Percentiles rank a stretch among this genome's conserved stretches.
Evolutionary conservation across 208 protist genomes (phyloP).

Genomic region (Entamoeba histolytica): DNA sequence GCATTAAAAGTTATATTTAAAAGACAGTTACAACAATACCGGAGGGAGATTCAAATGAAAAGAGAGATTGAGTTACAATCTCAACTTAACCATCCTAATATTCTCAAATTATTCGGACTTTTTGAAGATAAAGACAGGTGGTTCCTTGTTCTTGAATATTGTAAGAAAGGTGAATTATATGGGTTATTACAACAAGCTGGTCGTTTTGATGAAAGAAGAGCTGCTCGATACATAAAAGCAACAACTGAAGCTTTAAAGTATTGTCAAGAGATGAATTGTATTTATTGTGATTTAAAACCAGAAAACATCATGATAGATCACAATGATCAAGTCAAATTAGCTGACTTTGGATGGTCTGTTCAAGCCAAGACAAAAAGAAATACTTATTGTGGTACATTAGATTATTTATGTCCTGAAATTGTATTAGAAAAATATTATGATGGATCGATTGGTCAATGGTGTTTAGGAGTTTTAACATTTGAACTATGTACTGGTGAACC

Average conservation of each 20-base stretch:
- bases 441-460: no score
- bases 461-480: neutral
- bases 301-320: slow-evolving; percentile 27
- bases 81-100: neutral
- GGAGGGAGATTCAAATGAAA: neutral
- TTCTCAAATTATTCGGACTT: neutral
- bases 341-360: slow-evolving; percentile 32
- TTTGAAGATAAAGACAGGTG: neutral
- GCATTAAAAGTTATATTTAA: slow-evolving; percentile 2
- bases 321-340: slow-evolving; percentile 23
- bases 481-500: no score
- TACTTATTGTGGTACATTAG: slow-evolving; percentile 28
- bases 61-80: slow-evolving; percentile 1
- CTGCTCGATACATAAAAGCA: neutral
- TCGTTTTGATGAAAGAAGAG: neutral
- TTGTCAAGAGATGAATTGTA: neutral
- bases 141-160: slow-evolving; percentile 4
- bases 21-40: neutral
- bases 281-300: slow-evolving; percentile 33
- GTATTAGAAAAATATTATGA: neutral
- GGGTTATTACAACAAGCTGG: neutral
- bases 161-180: neutral
- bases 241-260: neutral
- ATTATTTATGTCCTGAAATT: slow-evolving; percentile 32
- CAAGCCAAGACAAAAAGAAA: neutral